Evolutionary conservation across 1,139 yeast species (phyloP), one percentile per base, ranked within the genome.

Genomic region (Geotrichum phurueaensis): DNA sequence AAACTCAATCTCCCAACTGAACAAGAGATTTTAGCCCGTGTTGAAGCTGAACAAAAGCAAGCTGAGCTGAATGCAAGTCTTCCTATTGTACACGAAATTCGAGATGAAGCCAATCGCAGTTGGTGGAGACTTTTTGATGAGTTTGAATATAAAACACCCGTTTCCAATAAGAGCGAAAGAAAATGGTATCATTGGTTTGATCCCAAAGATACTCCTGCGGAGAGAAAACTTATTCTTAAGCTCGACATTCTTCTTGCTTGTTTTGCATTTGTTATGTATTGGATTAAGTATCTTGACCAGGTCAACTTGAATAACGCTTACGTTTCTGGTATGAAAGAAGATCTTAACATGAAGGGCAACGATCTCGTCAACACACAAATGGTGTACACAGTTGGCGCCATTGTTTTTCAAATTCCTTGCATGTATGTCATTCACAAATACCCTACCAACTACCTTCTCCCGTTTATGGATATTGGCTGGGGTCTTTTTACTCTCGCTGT

Each of bases 271-370:
- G 74, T 84, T 74, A 83, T 85, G 23, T 86, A 85, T 71, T 87
- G 89, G 87, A 85, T 84, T 57, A 86, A 86, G 69, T 84, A 84
- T 61, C 75, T 87, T 58, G 92, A 87, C 70, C 81, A 81, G 62
- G 78, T 84, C 54, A 71, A 71, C 55, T 43, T 84, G 58, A 81
- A 83, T 60, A 84, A 84, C 69, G 90, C 91, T n/a, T 87, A 86
- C 69, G 84, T 86, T 54, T 81, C 86, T 20, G 85, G 86, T 13
- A 78, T 87, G 79, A 76, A 81, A 64, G 83, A 83, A 66, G 84
- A 79, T 57, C 74, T 87, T 53, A 75, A 78, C 33, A 81, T 87
- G 83, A 72, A 78, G 64, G 89, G 89, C n/a, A 84, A 84, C 65
- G 88, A 86, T 66, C 81, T 83, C 71, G 84, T 82, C 62, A 75